Conservation (phyloP, 345 rosid genomes). For the Turritis glabra region DNA sequence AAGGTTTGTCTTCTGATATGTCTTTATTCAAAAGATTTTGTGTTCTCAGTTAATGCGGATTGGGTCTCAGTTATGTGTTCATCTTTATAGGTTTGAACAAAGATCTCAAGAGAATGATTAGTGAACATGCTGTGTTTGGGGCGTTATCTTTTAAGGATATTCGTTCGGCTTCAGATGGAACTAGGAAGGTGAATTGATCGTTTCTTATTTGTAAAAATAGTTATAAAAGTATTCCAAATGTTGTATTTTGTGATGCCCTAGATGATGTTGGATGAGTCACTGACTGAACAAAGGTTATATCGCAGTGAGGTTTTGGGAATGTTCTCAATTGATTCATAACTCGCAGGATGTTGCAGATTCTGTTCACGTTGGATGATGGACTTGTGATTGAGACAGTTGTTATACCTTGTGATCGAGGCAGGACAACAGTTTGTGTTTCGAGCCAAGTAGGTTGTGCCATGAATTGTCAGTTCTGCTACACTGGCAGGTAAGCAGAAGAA, state of each 20-base stretch:
- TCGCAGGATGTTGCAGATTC: slow-evolving; percentile 91
- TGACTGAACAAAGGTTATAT: not conserved
- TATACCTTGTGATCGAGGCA: slow-evolving; percentile 86
- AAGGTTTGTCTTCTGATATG: slow-evolving; percentile 49
- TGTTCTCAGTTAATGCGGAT: not conserved
- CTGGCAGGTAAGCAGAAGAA: slow-evolving; percentile 64
- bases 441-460: slow-evolving; percentile 96
- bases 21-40: not conserved
- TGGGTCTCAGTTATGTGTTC: not conserved
- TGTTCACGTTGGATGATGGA: slow-evolving; percentile 79
- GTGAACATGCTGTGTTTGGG: slow-evolving; percentile 61
- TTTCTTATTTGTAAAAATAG: not conserved
- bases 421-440: slow-evolving; percentile 89
- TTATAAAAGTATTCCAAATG: not conserved
- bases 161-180: slow-evolving; percentile 77
- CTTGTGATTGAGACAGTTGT: slow-evolving; percentile 78
- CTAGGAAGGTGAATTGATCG: slow-evolving; percentile 66
- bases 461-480: slow-evolving; percentile 97
- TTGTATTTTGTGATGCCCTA: not conserved
- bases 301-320: slow-evolving; percentile 22
- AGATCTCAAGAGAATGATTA: slow-evolving; percentile 77
- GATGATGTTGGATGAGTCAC: not conserved
- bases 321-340: slow-evolving; percentile 68
- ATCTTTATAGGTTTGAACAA: slow-evolving; percentile 68
- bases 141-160: slow-evolving; percentile 70